Percentiles rank a stretch among this genome's conserved stretches.
phyloP scores from a whole-genome alignment of 192 early-diverging fungal species.

The Rhizophagus prolifer region DNA sequence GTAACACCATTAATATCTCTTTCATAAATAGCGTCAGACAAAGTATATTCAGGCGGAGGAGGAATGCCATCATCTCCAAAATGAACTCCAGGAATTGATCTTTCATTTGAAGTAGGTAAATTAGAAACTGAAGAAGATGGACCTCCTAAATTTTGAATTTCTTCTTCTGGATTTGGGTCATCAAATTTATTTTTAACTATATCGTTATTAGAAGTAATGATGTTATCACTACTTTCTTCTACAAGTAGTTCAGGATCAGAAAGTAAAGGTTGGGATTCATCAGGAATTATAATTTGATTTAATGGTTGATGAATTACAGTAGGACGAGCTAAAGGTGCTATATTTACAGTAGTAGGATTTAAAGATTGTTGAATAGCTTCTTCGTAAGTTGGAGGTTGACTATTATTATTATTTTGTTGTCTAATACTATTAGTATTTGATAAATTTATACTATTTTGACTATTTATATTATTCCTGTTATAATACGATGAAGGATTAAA shows the following conservation, averaged over 20 bases:
- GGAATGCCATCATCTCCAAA: background rate
- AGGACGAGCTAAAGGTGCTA: background rate
- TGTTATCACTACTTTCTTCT: too few relatives aligned
- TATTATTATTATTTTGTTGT: background rate
- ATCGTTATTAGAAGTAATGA: background rate
- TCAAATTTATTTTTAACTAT: background rate
- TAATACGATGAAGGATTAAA: background rate
- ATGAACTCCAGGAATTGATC: background rate
- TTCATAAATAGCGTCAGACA: slow-evolving; percentile 1
- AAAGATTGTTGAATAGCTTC: background rate
- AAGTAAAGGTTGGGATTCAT: background rate
- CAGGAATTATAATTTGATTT: background rate
- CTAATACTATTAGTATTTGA: background rate
- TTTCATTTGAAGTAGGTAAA: background rate
- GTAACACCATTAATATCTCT: background rate
- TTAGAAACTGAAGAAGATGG: background rate
- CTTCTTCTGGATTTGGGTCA: background rate
- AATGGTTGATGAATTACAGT: background rate
- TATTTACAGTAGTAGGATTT: background rate
- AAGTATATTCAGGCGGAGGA: background rate
- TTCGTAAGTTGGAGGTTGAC: background rate
- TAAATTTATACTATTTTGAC: background rate
- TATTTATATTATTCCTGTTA: background rate
- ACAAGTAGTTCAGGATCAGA: background rate
- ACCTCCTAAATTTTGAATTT: background rate